Conservation (phyloP, 2,329 filamentous ascomycete genomes). For the Beauveria pseudobassiana region DNA sequence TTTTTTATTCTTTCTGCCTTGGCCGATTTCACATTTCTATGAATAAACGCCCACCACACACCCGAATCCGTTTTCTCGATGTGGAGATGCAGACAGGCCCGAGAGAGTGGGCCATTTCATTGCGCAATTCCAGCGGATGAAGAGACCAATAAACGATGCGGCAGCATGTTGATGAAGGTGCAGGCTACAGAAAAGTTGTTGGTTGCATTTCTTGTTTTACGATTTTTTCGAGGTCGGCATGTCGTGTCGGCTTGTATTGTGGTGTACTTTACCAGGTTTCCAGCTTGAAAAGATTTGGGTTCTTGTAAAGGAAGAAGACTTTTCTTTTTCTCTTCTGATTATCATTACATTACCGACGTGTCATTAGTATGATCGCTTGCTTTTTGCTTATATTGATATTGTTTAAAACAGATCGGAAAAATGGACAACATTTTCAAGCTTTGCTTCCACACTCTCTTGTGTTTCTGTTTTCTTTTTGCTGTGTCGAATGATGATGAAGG, state of each 20-base stretch:
- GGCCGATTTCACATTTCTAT: not conserved
- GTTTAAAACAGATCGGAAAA: slow-evolving; percentile 5
- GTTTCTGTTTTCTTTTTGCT: too few species aligned
- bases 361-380: not conserved
- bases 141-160: not conserved
- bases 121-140: not conserved
- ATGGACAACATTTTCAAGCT: not conserved
- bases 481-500: not conserved
- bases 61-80: not conserved
- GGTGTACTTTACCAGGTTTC: not conserved
- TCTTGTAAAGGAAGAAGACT: not conserved
- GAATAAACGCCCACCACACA: slow-evolving; percentile 5
- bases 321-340: not conserved
- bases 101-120: not conserved
- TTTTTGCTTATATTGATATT: slow-evolving; percentile 6
- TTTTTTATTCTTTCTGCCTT: not conserved
- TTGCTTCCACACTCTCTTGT: not conserved
- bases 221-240: not conserved
- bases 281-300: not conserved
- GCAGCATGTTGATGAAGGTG: not conserved
- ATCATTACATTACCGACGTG: not conserved
- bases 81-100: not conserved
- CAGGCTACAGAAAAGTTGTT: not conserved
- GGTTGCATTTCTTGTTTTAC: not conserved
- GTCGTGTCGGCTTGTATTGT: not conserved